These are phyloP conservation scores for Jacaranda copaia DNA, from an alignment of 257 asterid genomes.

Conservation along the genomic window DNA sequence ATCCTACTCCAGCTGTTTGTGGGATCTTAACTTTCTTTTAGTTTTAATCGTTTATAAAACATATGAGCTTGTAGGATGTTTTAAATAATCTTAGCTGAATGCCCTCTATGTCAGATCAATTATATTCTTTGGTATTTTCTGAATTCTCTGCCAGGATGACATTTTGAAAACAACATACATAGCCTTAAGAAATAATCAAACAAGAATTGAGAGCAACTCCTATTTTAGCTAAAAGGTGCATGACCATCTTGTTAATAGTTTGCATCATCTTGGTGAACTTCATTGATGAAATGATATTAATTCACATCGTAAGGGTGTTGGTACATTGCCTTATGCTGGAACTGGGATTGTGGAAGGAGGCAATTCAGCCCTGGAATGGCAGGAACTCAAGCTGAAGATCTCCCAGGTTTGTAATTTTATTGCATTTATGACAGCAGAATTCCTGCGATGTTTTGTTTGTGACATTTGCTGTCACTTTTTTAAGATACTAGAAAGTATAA, in stretches of 20 bases:
- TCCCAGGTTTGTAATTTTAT: conserved; percentile 58
- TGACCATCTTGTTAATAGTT: not conserved
- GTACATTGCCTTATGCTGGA: conserved; percentile 65
- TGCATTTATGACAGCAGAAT: not conserved
- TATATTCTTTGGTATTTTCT: not conserved
- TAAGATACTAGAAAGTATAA: too few relatives aligned
- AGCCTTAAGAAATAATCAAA: not conserved
- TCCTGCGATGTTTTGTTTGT: not conserved
- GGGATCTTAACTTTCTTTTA: conserved; percentile 50
- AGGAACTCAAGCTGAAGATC: conserved; percentile 71
- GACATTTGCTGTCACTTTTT: too few relatives aligned
- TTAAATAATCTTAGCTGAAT: too few relatives aligned
- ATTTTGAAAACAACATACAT: not conserved
- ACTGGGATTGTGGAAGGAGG: conserved; percentile 72
- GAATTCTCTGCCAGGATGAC: not conserved
- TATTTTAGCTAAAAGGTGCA: too few relatives aligned
- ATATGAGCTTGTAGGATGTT: too few relatives aligned
- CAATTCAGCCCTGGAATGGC: conserved; percentile 63
- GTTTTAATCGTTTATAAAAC: too few relatives aligned
- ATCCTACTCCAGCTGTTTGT: conserved; percentile 77
- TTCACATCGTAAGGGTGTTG: conserved; percentile 46
- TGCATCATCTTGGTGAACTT: too few relatives aligned
- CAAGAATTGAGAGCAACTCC: too few relatives aligned
- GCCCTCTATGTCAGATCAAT: too few relatives aligned
- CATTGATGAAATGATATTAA: too few relatives aligned